Evolutionary conservation across 2,329 filamentous ascomycete species (phyloP), one percentile per base, ranked within the genome.

Genomic region (Amauroascus verrucosus): DNA sequence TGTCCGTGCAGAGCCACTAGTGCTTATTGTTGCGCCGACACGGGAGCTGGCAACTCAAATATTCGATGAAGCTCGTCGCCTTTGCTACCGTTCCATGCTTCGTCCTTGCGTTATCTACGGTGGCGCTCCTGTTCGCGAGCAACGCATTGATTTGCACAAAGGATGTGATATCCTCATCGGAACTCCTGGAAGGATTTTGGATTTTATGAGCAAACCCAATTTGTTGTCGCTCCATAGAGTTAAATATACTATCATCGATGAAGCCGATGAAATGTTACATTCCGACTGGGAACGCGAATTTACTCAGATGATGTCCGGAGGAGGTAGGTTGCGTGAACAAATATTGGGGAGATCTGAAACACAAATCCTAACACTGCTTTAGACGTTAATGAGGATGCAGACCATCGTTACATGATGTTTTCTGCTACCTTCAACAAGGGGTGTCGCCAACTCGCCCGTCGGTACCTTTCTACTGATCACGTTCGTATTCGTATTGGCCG

Each of bases 31-130:
- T 20, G 84, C 81, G 9, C 93, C 93, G 0, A 93, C 86, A 51
- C 86, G 93, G 33, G 93, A 98, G 75, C 73, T 98, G 4, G 88
- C 89, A 0, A 85, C 89, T 1, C 93, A 98, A 65, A 95, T 97
- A 60, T 97, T 90, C 70, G 88, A 95, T 58, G 91, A 97, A 67
- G 84, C 88, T 24, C 85, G 93, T 57, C 88, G 91, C 61, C 81
- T 97, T 47, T 96, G 89, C 67, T 98, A 98, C 63, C 84, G 93
- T 1, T 89, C 87, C 2, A 95, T 95, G 88, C 77, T 98, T 54
- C 88, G 93, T 38, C 91, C 93, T 22, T 89, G 86, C 61, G 88
- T 95, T 41, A 76, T 85, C 28, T 98, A 97, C 61, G 93, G 93
- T 48, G 93, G 93, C 58, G 82, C 82, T 6, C 86, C 88, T 0